These are phyloP conservation scores for Dacryopinax spathularia DNA, from an alignment of 768 basidiomycete genomes.

Conservation along the genomic window DNA sequence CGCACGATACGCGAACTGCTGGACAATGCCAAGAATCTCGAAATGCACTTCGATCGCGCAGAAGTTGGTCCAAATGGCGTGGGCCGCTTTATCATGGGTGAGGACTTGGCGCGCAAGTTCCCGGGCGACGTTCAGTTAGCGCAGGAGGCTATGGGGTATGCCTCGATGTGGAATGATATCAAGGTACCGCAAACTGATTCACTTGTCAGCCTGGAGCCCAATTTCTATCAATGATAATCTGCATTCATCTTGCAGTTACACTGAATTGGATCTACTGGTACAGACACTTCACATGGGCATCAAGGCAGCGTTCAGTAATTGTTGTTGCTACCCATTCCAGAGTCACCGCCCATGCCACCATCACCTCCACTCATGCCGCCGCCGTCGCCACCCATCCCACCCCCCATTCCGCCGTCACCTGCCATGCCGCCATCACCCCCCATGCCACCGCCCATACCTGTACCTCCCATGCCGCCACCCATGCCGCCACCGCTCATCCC, in stretches of 20 bases:
- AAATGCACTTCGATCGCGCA: background rate
- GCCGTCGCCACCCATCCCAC: background rate
- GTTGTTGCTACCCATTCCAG: background rate
- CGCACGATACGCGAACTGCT: background rate
- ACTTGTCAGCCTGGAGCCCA: background rate
- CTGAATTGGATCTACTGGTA: background rate
- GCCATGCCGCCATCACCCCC: background rate
- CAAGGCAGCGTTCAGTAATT: background rate
- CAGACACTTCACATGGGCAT: background rate
- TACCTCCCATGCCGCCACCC: too few relatives aligned
- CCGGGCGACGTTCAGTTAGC: background rate
- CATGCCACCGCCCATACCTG: background rate
- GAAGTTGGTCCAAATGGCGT: background rate
- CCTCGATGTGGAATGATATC: background rate
- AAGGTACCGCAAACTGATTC: too few relatives aligned
- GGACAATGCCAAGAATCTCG: background rate
- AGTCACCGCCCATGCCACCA: background rate
- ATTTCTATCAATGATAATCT: background rate
- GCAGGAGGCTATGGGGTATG: background rate
- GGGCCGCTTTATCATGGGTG: background rate
- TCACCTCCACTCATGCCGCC: background rate
- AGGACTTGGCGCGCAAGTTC: background rate
- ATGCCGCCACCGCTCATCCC: too few relatives aligned
- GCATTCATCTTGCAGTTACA: constrained; percentile 1
- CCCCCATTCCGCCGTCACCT: background rate